phyloP scores from a whole-genome alignment of 306 rosid genomes.

The Pyrus communis region DNA sequence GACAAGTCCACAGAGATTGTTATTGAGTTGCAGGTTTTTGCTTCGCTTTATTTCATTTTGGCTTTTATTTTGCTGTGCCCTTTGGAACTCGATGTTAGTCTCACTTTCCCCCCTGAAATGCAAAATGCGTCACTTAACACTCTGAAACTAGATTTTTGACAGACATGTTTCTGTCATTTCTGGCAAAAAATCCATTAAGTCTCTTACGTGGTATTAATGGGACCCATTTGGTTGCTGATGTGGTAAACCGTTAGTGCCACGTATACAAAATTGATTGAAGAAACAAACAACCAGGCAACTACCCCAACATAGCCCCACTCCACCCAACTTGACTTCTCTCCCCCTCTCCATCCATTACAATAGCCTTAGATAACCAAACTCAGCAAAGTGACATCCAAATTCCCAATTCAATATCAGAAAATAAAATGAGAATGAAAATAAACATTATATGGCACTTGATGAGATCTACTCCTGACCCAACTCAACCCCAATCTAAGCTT shows the following conservation, averaged over 20 bases:
- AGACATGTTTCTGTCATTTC: not conserved
- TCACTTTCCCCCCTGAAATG: not conserved
- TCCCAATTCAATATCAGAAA: not conserved
- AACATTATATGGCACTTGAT: no score
- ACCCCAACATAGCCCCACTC: no score
- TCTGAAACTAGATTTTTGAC: not conserved
- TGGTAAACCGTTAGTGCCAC: no score
- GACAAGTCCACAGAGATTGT: slow-evolving; percentile 43
- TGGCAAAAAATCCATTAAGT: not conserved
- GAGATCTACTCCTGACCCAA: not conserved
- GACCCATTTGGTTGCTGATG: no score
- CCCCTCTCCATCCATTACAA: not conserved
- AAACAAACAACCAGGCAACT: not conserved
- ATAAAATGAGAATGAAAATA: no score
- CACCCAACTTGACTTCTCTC: no score
- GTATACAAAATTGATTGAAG: not conserved
- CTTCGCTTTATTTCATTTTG: not conserved
- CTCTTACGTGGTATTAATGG: not conserved
- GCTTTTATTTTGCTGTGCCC: not conserved
- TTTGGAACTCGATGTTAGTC: not conserved
- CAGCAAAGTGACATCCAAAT: not conserved
- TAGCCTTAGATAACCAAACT: not conserved
- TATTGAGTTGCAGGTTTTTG: slow-evolving; percentile 46
- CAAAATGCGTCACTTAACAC: no score
- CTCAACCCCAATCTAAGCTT: not conserved